A percentile compares a stretch with the other conserved stretches of the same genome.
These are phyloP conservation scores for Monilinia vaccinii-corymbosi DNA, from an alignment of 2,329 filamentous ascomycete species.

Conservation along the genomic window DNA sequence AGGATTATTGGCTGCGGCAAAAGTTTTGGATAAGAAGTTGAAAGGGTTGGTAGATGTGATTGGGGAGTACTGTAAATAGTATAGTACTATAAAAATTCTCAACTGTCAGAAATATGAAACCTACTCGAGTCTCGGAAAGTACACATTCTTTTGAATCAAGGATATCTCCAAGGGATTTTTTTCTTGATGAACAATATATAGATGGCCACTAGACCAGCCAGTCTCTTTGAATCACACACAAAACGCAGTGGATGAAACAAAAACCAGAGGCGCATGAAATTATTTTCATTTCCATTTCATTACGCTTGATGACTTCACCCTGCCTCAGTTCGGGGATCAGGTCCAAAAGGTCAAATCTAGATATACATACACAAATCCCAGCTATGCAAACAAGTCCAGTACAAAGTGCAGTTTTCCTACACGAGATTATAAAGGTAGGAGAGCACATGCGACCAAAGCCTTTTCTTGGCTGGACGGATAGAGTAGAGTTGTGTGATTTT, in stretches of 20 bases:
- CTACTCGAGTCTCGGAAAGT: too few relatives aligned
- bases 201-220: neutral
- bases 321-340: neutral
- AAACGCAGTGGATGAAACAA: too few relatives aligned
- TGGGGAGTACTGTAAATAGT: too few relatives aligned
- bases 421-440: slow-evolving; percentile 12
- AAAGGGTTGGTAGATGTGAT: too few relatives aligned
- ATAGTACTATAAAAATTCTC: too few relatives aligned
- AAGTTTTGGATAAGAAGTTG: too few relatives aligned
- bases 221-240: neutral
- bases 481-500: slow-evolving; percentile 27
- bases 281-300: slow-evolving; percentile 1
- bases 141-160: too few relatives aligned
- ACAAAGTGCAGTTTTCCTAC: slow-evolving; percentile 4
- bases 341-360: slow-evolving; percentile 1
- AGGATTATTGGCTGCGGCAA: too few relatives aligned
- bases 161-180: too few relatives aligned
- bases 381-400: slow-evolving; percentile 24
- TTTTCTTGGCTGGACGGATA: slow-evolving; percentile 18
- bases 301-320: slow-evolving; percentile 1
- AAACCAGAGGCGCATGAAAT: neutral
- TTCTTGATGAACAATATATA: neutral
- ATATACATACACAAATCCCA: slow-evolving; percentile 25
- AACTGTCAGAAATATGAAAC: too few relatives aligned
- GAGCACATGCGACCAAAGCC: slow-evolving; percentile 12